These are phyloP conservation scores for Schizosaccharomyces versatilis DNA, from an alignment of 1,139 yeast species.

Conservation along the genomic window DNA sequence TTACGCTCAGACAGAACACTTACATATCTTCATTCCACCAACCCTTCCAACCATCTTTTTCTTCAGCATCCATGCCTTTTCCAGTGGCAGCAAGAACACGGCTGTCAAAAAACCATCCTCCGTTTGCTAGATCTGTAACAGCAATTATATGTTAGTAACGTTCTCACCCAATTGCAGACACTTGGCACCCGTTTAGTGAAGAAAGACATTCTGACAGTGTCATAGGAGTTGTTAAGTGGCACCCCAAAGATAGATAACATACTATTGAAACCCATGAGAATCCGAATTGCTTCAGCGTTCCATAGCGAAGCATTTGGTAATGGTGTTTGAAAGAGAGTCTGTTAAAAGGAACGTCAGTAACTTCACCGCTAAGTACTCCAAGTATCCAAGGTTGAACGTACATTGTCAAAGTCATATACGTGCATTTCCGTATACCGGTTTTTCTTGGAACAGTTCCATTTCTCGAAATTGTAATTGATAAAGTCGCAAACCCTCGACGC, in stretches of 20 bases:
- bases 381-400: neutral
- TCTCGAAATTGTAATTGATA: too few relatives aligned
- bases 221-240: neutral
- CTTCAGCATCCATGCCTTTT: neutral
- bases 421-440: neutral
- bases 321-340: conserved; percentile 2
- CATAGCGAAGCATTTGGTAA: neutral
- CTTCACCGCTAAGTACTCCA: neutral
- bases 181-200: too few relatives aligned
- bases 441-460: neutral
- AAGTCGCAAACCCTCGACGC: too few relatives aligned
- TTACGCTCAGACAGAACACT: neutral
- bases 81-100: conserved; percentile 2
- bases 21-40: conserved; percentile 3
- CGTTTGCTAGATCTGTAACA: neutral
- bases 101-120: conserved; percentile 3
- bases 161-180: neutral
- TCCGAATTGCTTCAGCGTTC: conserved; percentile 1
- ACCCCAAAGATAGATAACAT: neutral
- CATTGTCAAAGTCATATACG: conserved; percentile 1
- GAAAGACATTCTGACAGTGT: too few relatives aligned
- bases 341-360: neutral
- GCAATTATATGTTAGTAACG: neutral
- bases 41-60: conserved; percentile 1
- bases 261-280: neutral